A percentile compares a stretch with the other conserved stretches of the same genome.
phyloP scores from a whole-genome alignment of 345 rosid species.

The Cardamine chenopodiifolia region DNA sequence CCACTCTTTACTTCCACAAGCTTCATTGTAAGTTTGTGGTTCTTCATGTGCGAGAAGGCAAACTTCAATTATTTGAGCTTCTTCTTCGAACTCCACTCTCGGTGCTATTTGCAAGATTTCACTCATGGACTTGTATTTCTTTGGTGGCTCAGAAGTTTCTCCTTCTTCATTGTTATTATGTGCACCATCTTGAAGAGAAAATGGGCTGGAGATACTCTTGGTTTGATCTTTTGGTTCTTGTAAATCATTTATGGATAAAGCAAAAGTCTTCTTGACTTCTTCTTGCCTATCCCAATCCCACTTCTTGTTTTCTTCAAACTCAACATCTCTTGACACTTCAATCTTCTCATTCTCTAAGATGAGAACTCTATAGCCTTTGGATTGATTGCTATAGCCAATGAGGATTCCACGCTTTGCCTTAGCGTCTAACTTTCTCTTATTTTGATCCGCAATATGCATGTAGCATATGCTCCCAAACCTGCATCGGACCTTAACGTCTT shows the following conservation, averaged over 20 bases:
- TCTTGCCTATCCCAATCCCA: background rate
- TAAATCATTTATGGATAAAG: background rate
- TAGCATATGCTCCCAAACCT: background rate
- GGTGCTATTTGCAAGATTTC: no score
- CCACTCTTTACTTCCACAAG: background rate
- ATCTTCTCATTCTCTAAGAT: background rate
- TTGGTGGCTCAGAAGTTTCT: no score
- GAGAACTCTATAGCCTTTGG: background rate
- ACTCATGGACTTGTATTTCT: no score
- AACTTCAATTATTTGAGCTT: background rate
- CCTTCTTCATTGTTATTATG: no score
- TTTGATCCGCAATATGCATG: background rate
- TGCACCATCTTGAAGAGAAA: no score
- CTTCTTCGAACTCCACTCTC: no score
- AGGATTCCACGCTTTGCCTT: background rate
- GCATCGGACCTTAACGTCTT: background rate
- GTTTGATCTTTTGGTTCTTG: no score
- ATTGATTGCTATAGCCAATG: background rate
- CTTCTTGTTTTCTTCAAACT: no score
- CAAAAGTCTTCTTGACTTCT: background rate
- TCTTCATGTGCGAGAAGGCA: background rate
- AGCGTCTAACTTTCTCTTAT: background rate
- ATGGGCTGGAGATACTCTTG: background rate
- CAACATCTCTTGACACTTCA: background rate
- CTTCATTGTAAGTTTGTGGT: background rate